phyloP scores from a whole-genome alignment of 2,329 filamentous ascomycete species.

The Neofusicoccum kwambonambiense region DNA sequence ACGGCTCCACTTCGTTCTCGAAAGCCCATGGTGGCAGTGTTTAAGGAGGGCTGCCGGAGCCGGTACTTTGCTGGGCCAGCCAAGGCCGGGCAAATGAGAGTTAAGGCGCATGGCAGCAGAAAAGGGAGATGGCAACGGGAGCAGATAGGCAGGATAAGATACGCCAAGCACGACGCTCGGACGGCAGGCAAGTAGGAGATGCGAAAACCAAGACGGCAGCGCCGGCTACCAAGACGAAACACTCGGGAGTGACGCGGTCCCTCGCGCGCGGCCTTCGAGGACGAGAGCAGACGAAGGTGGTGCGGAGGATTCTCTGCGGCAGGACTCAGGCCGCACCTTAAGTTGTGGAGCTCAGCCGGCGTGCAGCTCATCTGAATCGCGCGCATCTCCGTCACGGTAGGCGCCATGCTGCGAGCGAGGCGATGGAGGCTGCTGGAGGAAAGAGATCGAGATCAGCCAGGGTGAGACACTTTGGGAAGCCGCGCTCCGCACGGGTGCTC shows the following conservation, averaged over 20 bases:
- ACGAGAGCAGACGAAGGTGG: not conserved
- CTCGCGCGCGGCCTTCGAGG: too few species aligned
- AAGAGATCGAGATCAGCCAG: not conserved
- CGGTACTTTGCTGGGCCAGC: not conserved
- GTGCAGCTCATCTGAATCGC: not conserved
- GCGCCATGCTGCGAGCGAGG: not conserved
- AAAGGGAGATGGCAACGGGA: not conserved
- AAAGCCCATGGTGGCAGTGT: too few species aligned
- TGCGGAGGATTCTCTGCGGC: not conserved
- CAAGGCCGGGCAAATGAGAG: constrained; percentile 9
- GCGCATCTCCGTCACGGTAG: not conserved
- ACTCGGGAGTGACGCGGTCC: not conserved
- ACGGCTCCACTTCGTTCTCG: not conserved
- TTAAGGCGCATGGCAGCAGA: not conserved
- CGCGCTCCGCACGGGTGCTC: constrained; percentile 4
- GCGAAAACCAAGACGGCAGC: not conserved
- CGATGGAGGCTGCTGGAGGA: not conserved
- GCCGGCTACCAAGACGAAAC: not conserved
- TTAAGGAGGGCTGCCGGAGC: not conserved
- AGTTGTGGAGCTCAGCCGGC: too few species aligned
- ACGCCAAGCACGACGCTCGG: not conserved
- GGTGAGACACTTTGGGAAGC: too few species aligned
- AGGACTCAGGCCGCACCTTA: not conserved
- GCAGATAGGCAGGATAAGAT: not conserved
- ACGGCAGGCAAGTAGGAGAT: not conserved